phyloP scores from a whole-genome alignment of 1,284 basidiomycete species.

The Marasmius tenuissimus region DNA sequence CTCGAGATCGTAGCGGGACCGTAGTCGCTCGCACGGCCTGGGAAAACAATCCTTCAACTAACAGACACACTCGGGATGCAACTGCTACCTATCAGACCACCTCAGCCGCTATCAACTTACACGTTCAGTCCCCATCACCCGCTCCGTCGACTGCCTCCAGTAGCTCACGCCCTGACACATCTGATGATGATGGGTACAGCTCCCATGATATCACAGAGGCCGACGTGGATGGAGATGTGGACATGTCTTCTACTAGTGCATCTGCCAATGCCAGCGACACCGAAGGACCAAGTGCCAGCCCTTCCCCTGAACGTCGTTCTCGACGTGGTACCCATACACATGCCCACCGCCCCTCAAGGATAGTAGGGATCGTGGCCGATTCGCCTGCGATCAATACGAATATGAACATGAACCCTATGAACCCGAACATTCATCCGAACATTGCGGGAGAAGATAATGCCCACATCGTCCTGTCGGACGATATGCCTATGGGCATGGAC shows the following conservation, averaged over 20 bases:
- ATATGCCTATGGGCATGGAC: constrained; percentile 4
- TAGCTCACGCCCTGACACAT: constrained; percentile 52
- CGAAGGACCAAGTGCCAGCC: constrained; percentile 36
- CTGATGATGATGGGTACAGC: constrained; percentile 30
- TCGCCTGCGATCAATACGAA: constrained; percentile 26
- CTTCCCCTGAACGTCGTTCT: constrained; percentile 34
- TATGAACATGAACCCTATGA: background rate
- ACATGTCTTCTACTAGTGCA: constrained; percentile 29
- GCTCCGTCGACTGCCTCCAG: constrained; percentile 46
- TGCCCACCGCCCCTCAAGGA: constrained; percentile 34
- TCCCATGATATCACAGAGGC: constrained; percentile 77
- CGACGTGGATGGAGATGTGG: constrained; percentile 56
- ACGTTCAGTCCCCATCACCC: constrained; percentile 25
- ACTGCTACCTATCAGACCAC: background rate
- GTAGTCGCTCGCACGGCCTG: constrained; percentile 66
- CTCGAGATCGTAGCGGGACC: constrained; percentile 73
- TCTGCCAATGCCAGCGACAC: constrained; percentile 33
- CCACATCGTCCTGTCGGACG: background rate
- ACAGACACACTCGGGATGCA: constrained; percentile 15
- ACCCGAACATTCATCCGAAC: background rate
- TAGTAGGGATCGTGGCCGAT: constrained; percentile 67
- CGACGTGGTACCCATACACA: constrained; percentile 26
- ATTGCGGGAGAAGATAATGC: background rate
- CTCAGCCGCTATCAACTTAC: constrained; percentile 3
- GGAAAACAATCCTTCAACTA: constrained; percentile 41